These are phyloP conservation scores for Penicillium brevicompactum DNA, from an alignment of 2,329 filamentous ascomycete genomes.

Conservation along the genomic window DNA sequence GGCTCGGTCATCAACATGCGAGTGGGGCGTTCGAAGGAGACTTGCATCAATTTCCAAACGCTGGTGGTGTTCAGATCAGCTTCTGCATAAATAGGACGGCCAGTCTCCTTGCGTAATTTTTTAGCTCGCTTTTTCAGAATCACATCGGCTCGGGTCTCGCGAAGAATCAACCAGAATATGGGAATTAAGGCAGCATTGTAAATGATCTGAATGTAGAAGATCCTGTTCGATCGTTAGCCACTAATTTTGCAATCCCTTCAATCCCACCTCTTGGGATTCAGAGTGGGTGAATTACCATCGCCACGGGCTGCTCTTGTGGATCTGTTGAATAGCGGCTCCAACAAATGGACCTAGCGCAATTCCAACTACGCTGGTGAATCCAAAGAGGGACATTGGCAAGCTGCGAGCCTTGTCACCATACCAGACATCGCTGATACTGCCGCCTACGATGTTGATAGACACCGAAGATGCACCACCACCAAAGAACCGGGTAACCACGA, in stretches of 20 bases:
- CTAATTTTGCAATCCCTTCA: not conserved
- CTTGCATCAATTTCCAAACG: conserved; percentile 33
- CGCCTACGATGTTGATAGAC: conserved; percentile 44
- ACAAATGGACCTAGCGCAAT: conserved; percentile 50
- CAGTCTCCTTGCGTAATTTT: conserved; percentile 41
- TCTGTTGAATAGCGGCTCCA: conserved; percentile 42
- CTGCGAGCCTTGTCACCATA: conserved; percentile 41
- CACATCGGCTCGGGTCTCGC: conserved; percentile 46
- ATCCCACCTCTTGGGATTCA: not conserved
- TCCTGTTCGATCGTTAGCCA: conserved; percentile 31
- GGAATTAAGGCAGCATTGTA: conserved; percentile 46
- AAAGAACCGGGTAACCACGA: conserved; percentile 48
- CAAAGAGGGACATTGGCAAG: conserved; percentile 47
- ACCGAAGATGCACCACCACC: conserved; percentile 48
- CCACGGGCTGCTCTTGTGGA: conserved; percentile 39
- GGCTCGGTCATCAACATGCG: conserved; percentile 46
- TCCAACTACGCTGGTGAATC: conserved; percentile 47
- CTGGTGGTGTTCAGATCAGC: conserved; percentile 26
- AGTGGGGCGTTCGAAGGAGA: conserved; percentile 44
- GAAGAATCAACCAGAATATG: conserved; percentile 44
- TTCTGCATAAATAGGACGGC: conserved; percentile 30
- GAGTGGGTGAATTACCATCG: conserved; percentile 37
- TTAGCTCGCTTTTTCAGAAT: conserved; percentile 44
- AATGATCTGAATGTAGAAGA: conserved; percentile 49
- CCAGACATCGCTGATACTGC: conserved; percentile 42